These are phyloP conservation scores for Thraustotheca clavata DNA, from an alignment of 352 stramenopile genomes.

Conservation along the genomic window DNA sequence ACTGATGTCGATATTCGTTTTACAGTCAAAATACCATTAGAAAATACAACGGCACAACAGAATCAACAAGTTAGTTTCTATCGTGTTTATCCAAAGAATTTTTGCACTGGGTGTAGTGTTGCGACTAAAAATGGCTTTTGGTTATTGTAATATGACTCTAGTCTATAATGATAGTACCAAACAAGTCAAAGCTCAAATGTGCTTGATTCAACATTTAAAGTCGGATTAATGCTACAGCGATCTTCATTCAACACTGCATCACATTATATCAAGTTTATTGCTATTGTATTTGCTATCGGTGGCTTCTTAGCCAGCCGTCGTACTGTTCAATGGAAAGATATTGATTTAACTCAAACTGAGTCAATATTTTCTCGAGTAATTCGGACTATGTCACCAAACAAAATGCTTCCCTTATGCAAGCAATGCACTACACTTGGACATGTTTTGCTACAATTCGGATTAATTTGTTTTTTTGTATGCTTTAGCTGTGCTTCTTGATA, in stretches of 20 bases:
- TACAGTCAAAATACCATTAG: background rate
- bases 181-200: background rate
- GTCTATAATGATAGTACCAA: background rate
- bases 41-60: background rate
- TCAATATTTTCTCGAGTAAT: background rate
- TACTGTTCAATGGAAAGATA: slow-evolving; percentile 16
- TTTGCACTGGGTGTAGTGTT: slow-evolving; percentile 18
- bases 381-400: background rate
- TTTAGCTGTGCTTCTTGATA: background rate
- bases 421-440: slow-evolving; percentile 7
- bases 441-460: slow-evolving; percentile 21
- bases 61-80: background rate
- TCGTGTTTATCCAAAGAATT: background rate
- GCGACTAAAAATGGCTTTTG: slow-evolving; percentile 11
- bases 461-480: slow-evolving; percentile 1
- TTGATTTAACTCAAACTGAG: background rate
- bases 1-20: background rate
- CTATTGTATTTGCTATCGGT: background rate
- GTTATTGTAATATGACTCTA: slow-evolving; percentile 2
- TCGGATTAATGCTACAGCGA: background rate
- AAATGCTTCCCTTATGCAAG: slow-evolving; percentile 13
- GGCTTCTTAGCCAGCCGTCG: background rate
- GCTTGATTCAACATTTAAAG: background rate
- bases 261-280: background rate
- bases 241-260: background rate